Base-by-base conservation (phyloP, 495 filamentous ascomycete genomes). In the Amorphotheca resinae region DNA sequence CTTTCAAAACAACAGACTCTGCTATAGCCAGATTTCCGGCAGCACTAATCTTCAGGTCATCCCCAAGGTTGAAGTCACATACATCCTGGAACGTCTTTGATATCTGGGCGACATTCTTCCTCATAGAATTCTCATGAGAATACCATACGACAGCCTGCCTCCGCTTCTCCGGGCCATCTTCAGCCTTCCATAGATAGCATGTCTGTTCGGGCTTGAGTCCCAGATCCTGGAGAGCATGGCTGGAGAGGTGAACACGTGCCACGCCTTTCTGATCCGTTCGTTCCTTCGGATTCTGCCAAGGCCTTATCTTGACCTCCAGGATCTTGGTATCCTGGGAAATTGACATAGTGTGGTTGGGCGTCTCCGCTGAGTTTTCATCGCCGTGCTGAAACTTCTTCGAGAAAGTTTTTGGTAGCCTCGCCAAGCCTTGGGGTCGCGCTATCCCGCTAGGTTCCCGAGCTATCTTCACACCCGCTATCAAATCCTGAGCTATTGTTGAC, bases 231-330 rank as follows among this genome's bases (percentile, higher is more conserved):
- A 88, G 62, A 18, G 72, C 73, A 9, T 79, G 73, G 30, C 70
- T 67, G n/a, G 75, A 75, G 15, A 88, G 64, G 51, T 82, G 75
- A 34, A 88, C 61, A 26, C 79, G 70, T 49, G 82, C 81, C 9
- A 70, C 67, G 55, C 76, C 73, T 58, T 70, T 68, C 48, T 65
- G 62, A 43, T 73, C 73, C 38, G 65, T 63, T 34, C 66, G 61
- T 33, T 68, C 62, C 52, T 71, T 64, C 35, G 64, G 61, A 31
- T 64, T 62, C 50, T 69, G 67, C 25, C 72, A 50, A 2, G 73
- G 70, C 43, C 80, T 69, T 48, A 76, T 68, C 40, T 62, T 60
- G 38, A 64, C 60, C 44, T 64, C 66, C 45, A 63, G 50, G 12
- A 51, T 52, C 51, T 66, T 68, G 5, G 32, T 36, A n/a, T 42